These are phyloP conservation scores for Stagonosporopsis tanaceti DNA, from an alignment of 2,329 filamentous ascomycete genomes.

Conservation along the genomic window DNA sequence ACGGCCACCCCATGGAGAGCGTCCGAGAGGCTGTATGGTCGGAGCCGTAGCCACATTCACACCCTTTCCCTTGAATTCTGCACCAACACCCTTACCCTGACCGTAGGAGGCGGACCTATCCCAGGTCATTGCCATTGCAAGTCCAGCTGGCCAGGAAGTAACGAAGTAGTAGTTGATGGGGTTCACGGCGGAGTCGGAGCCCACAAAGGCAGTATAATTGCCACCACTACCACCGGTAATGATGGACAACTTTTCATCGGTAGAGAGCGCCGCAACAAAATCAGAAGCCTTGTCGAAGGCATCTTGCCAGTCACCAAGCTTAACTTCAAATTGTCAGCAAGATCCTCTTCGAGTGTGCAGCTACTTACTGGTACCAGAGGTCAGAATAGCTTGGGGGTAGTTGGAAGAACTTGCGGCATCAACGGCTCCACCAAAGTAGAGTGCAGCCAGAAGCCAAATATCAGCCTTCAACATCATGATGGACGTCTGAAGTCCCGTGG, in stretches of 20 bases:
- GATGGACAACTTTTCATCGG: slow-evolving; percentile 51
- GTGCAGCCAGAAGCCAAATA: slow-evolving; percentile 16
- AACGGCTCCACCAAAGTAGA: slow-evolving; percentile 13
- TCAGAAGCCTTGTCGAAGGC: slow-evolving; percentile 43
- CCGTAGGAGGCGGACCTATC: slow-evolving; percentile 24
- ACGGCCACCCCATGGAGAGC: slow-evolving; percentile 33
- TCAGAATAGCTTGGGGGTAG: slow-evolving; percentile 14
- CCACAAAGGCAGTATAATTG: slow-evolving; percentile 15
- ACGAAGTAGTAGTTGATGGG: slow-evolving; percentile 27
- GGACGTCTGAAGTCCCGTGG: neutral
- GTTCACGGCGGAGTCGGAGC: slow-evolving; percentile 18
- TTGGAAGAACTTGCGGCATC: slow-evolving; percentile 16
- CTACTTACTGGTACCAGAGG: slow-evolving; percentile 14
- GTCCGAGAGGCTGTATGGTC: slow-evolving; percentile 35
- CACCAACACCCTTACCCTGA: slow-evolving; percentile 23
- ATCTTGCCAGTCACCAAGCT: slow-evolving; percentile 26
- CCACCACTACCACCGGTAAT: slow-evolving; percentile 30
- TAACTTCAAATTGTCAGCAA: slow-evolving; percentile 7
- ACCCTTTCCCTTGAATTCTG: slow-evolving; percentile 33
- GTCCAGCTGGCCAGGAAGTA: slow-evolving; percentile 37
- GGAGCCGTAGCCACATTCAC: slow-evolving; percentile 36
- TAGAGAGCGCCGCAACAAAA: slow-evolving; percentile 48
- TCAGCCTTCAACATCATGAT: slow-evolving; percentile 9
- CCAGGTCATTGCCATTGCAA: slow-evolving; percentile 38
- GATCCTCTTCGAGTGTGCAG: too few relatives aligned